These are phyloP conservation scores for Scopulariopsis brevicaulis DNA, from an alignment of 2,329 filamentous ascomycete species.

Conservation along the genomic window DNA sequence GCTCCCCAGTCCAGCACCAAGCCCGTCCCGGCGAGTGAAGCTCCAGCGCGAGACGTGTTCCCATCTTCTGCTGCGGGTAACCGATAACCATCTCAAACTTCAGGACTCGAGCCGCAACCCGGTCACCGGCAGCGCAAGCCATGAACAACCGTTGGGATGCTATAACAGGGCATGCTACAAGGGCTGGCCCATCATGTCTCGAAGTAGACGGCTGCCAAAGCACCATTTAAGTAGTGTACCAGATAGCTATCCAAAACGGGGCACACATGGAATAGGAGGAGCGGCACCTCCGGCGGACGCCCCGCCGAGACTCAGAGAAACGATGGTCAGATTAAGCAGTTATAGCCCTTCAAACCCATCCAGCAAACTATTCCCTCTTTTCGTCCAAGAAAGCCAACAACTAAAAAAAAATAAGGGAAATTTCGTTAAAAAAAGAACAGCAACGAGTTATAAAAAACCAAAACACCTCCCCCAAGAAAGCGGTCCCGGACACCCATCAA, in stretches of 20 bases:
- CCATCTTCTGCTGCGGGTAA: no score
- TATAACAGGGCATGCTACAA: no score
- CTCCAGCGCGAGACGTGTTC: no score
- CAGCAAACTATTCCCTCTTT: background rate
- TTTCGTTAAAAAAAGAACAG: constrained; percentile 7
- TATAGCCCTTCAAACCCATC: background rate
- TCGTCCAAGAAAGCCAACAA: constrained; percentile 3
- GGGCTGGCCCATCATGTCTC: no score
- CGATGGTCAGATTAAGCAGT: constrained; percentile 6
- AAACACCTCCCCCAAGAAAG: constrained; percentile 1
- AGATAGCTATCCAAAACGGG: background rate
- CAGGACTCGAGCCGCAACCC: no score
- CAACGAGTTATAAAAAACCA: constrained; percentile 5
- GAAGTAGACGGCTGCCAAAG: no score
- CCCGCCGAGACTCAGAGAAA: background rate
- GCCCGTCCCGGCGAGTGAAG: no score
- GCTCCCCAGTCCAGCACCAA: no score
- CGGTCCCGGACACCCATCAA: background rate
- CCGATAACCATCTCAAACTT: no score
- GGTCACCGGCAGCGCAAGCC: no score
- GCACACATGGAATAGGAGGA: background rate
- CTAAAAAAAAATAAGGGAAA: constrained; percentile 7
- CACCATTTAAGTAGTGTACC: background rate
- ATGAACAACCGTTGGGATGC: no score
- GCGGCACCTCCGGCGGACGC: background rate